Percentiles rank a stretch among this genome's conserved stretches.
phyloP scores from a whole-genome alignment of 768 basidiomycete species.

The Cystobasidium tubakii region DNA sequence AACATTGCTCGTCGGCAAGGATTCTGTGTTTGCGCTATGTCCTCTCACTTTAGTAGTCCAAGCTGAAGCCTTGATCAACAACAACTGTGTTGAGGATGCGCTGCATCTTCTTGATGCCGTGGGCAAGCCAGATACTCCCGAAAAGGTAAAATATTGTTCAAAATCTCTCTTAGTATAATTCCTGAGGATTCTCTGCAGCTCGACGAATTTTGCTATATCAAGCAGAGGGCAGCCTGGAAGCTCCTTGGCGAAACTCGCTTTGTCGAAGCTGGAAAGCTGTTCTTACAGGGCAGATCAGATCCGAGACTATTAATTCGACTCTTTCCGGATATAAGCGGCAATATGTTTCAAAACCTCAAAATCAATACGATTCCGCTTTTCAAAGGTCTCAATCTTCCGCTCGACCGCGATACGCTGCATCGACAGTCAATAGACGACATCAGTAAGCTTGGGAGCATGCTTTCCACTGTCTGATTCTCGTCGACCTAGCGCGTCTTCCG shows the following conservation, averaged over 20 bases:
- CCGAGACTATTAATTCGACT: slow-evolving; percentile 19
- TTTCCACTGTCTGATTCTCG: too few relatives aligned
- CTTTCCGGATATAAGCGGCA: slow-evolving; percentile 9
- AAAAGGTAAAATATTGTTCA: slow-evolving; percentile 3
- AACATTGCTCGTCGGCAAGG: slow-evolving; percentile 36
- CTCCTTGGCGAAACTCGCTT: slow-evolving; percentile 19
- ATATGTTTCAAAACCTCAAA: neutral
- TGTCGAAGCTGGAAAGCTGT: slow-evolving; percentile 16
- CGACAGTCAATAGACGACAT: slow-evolving; percentile 36
- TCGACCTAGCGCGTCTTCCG: too few relatives aligned
- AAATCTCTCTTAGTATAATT: neutral
- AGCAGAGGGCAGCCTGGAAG: slow-evolving; percentile 30
- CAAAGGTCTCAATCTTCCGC: neutral
- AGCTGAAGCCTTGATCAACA: slow-evolving; percentile 40
- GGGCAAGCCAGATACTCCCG: slow-evolving; percentile 12
- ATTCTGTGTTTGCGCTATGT: slow-evolving; percentile 37
- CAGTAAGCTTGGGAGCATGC: too few relatives aligned
- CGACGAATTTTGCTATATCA: slow-evolving; percentile 26
- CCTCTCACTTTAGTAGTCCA: slow-evolving; percentile 40
- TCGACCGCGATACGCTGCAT: slow-evolving; percentile 10
- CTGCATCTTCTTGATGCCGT: slow-evolving; percentile 25
- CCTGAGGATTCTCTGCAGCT: too few relatives aligned
- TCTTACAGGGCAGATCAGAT: neutral
- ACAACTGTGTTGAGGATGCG: slow-evolving; percentile 38
- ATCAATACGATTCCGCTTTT: neutral